Evolutionary conservation across 129 eudicot species (phyloP).

Genomic region (Flaveria ramosissima): DNA sequence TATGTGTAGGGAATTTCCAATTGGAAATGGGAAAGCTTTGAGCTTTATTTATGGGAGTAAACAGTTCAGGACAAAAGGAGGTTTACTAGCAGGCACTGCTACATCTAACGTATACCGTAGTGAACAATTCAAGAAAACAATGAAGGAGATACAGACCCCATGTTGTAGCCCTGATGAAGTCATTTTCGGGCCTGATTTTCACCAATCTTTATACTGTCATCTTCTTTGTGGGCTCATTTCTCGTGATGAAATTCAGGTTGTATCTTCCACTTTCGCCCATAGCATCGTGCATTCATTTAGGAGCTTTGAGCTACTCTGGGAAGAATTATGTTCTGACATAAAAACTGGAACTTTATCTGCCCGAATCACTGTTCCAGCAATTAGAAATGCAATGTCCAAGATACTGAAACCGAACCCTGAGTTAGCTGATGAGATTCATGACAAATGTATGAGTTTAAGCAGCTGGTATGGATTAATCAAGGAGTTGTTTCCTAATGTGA

Average conservation of each 20-base stretch:
- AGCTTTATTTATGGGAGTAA: slow-evolving; percentile 82
- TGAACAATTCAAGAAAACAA: slow-evolving; percentile 57
- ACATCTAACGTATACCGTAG: slow-evolving; percentile 80
- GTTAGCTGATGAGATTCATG: slow-evolving; percentile 51
- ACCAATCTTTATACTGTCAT: slow-evolving; percentile 93
- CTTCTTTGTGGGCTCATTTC: slow-evolving; percentile 74
- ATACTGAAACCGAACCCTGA: slow-evolving; percentile 74
- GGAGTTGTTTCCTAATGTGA: slow-evolving; percentile 75
- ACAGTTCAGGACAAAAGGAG: slow-evolving; percentile 79
- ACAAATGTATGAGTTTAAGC: slow-evolving; percentile 55
- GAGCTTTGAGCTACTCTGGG: slow-evolving; percentile 73
- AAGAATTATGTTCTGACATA: slow-evolving; percentile 67
- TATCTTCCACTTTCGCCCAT: slow-evolving; percentile 85
- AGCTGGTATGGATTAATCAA: slow-evolving; percentile 87
- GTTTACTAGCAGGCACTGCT: slow-evolving; percentile 89
- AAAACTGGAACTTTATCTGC: slow-evolving; percentile 52
- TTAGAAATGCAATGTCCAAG: slow-evolving; percentile 59
- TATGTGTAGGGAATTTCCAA: slow-evolving; percentile 64
- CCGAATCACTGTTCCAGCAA: slow-evolving; percentile 58
- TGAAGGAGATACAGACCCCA: slow-evolving; percentile 65
- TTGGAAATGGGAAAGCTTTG: slow-evolving; percentile 74
- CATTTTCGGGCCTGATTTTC: slow-evolving; percentile 79
- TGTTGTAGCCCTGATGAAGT: slow-evolving; percentile 94
- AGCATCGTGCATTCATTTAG: slow-evolving; percentile 85
- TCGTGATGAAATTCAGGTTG: slow-evolving; percentile 58